phyloP scores from a whole-genome alignment of 208 protist genomes.

The Endotrypanum monterogeii region DNA sequence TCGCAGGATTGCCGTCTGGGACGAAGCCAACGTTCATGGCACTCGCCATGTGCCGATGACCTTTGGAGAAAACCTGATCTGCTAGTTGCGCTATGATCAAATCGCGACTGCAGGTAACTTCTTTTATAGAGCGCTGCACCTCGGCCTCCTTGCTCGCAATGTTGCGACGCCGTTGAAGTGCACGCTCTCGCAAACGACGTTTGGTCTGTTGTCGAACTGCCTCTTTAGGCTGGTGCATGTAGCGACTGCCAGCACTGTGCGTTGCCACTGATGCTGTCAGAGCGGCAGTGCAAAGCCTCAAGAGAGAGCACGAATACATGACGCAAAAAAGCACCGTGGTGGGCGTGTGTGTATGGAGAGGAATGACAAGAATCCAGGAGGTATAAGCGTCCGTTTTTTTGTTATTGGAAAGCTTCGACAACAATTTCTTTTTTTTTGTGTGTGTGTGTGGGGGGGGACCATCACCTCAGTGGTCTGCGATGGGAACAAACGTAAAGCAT shows the following conservation, averaged over 20 bases:
- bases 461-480: background rate
- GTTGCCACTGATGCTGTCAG: conserved; percentile 58
- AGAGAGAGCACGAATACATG: conserved; percentile 14
- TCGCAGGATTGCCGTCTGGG: conserved; percentile 85
- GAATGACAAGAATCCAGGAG: too few species aligned
- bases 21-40: conserved; percentile 86
- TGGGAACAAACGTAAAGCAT: too few species aligned
- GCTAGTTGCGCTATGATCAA: conserved; percentile 74
- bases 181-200: conserved; percentile 50
- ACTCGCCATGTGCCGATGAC: conserved; percentile 66
- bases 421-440: too few species aligned
- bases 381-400: too few species aligned
- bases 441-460: background rate
- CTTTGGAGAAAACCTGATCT: conserved; percentile 84
- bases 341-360: background rate
- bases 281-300: conserved; percentile 8
- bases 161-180: conserved; percentile 36
- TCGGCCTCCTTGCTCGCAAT: conserved; percentile 53
- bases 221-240: conserved; percentile 46
- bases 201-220: conserved; percentile 27
- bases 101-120: conserved; percentile 65
- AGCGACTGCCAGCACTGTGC: conserved; percentile 48
- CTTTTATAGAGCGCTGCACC: conserved; percentile 37
- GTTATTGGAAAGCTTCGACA: too few species aligned
- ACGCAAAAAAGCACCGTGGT: background rate